Evolutionary conservation across 805 yeast genomes (phyloP).

Genomic region (Starmera caribaea): DNA sequence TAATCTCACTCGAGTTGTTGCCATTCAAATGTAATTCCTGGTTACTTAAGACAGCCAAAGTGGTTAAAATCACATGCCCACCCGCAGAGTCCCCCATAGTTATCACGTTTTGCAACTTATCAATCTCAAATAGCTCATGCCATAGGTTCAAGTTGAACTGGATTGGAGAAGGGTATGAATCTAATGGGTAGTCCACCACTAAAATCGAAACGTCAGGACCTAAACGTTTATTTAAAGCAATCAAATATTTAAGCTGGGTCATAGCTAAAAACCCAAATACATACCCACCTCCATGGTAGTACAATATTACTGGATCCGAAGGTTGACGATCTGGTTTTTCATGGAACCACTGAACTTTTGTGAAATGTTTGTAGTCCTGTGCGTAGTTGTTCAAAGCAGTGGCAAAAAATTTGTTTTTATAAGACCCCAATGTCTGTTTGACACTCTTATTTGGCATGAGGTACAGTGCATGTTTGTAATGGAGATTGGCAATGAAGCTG

Average conservation of each 20-base stretch:
- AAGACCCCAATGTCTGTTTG: not conserved
- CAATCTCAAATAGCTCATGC: not conserved
- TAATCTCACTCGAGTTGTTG: too few relatives aligned
- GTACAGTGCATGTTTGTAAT: not conserved
- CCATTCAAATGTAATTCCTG: not conserved
- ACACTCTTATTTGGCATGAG: slow-evolving; percentile 1
- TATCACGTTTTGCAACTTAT: not conserved
- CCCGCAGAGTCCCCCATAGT: slow-evolving; percentile 3
- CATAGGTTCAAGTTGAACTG: not conserved
- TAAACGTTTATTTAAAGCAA: not conserved
- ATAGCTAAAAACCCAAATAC: not conserved
- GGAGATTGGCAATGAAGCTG: not conserved
- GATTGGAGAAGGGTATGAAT: not conserved
- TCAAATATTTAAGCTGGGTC: not conserved
- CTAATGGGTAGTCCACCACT: slow-evolving; percentile 1
- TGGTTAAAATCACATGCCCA: not conserved
- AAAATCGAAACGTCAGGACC: not conserved
- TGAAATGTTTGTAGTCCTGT: not conserved
- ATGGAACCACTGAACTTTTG: not conserved
- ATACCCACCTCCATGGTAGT: slow-evolving; percentile 3
- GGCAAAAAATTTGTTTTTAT: not conserved
- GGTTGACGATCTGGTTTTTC: not conserved
- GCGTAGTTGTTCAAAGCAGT: not conserved
- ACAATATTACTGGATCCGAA: not conserved
- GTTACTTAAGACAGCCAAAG: not conserved